Conservation (phyloP, 805 yeast genomes). For the Monosporozyma servazzii region DNA sequence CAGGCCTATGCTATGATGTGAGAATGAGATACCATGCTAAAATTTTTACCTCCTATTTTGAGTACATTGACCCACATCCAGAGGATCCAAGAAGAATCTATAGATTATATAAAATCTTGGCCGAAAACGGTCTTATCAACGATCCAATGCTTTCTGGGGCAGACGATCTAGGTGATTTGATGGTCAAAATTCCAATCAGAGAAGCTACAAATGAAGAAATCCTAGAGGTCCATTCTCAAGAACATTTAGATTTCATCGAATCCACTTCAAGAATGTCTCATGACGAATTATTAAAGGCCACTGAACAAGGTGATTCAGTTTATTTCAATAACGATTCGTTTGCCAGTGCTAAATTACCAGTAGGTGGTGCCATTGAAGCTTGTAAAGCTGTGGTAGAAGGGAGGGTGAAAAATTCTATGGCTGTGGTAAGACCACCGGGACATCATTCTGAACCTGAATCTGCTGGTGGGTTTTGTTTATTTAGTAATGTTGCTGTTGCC, state of each 20-base stretch:
- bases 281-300: conserved; percentile 66
- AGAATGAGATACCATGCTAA: conserved; percentile 97
- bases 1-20: conserved; percentile 93
- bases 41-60: conserved; percentile 82
- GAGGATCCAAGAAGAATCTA: conserved; percentile 96
- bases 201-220: conserved; percentile 86
- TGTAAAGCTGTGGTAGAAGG: conserved; percentile 94
- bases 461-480: conserved; percentile 95
- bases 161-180: conserved; percentile 72
- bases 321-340: conserved; percentile 88
- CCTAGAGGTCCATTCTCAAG: conserved; percentile 71
- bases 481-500: conserved; percentile 95
- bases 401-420: conserved; percentile 79
- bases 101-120: conserved; percentile 83
- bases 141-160: conserved; percentile 64
- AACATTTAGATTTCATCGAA: conserved; percentile 66
- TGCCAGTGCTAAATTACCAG: conserved; percentile 79
- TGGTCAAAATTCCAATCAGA: conserved; percentile 84
- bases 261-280: conserved; percentile 70
- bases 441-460: conserved; percentile 98
- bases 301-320: conserved; percentile 89
- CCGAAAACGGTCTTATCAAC: conserved; percentile 82
- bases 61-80: conserved; percentile 97
- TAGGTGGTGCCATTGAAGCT: conserved; percentile 97
- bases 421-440: conserved; percentile 97